Base-by-base conservation (phyloP, 2,329 filamentous ascomycete genomes). In the Fusarium sp. region DNA sequence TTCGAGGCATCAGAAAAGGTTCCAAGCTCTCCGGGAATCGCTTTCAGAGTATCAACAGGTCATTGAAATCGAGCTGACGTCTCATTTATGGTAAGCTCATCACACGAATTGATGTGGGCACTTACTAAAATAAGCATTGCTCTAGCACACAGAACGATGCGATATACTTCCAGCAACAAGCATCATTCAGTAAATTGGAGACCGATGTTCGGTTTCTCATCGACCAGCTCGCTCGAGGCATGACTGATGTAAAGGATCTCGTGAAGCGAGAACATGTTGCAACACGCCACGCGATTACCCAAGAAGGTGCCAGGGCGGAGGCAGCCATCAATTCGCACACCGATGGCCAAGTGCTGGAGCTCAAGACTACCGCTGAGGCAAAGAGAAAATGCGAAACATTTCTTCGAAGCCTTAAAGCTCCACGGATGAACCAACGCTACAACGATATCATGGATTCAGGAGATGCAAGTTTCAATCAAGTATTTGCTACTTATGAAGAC, bases 241-340 rank as follows among this genome's bases (percentile, higher is more conserved):
- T 18, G 0, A 18, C 4, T 0, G n/a, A 30, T 0, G 5, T 18
- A 0, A 1, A 3, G 0, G 0, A 36, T 1, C 13, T 42, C 6
- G 2, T 61, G 1, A 11, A 2, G 18, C 11, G 4, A 4, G 55
- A 63, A 16, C 44, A 63, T 0, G 1, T 4, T 6, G 0, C 4
- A 18, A 63, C 36, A 1, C 55, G 61, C 0, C 1, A 0, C 0
- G 1, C 1, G 0, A 0, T 61, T 0, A 14, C 11, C 3, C 16
- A n/a, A 0, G 55, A 61, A 31, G 2, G 8, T 0, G 1, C 15
- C 0, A n/a, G 16, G 1, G 5, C 2, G 0, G 20, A 42, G 26
- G 26, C 0, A 3, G 18, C 30, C 0, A 18, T 63, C 2, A 42
- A 61, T 0, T 13, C 5, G 1, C 39, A 47, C 1, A 47, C n/a